Base-by-base conservation (phyloP, 2,329 filamentous ascomycete species). In the Penicillium janthinellum region DNA sequence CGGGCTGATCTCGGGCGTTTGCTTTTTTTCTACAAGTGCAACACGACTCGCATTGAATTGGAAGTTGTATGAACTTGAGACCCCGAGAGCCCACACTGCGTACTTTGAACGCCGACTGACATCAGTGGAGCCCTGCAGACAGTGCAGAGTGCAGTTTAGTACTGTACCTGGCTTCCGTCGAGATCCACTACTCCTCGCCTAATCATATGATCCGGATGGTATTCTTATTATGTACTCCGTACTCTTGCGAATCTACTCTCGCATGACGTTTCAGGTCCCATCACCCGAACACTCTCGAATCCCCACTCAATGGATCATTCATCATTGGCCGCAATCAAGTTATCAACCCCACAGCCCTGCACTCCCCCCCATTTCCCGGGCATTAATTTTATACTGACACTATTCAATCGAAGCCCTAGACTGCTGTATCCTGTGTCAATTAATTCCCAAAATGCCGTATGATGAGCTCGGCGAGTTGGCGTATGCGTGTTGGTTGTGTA, bases 271-370 rank as follows among this genome's bases (percentile, higher is more conserved):
- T 15, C 2, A 3, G 25, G 44, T 4, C 51, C 14, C 52, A 51
- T 39, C 35, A 11, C 50, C 22, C n/a, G 35, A 11, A 22, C 17
- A 31, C 47, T 17, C 51, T 12, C 14, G 6, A 3, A 17, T 28
- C 22, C 6, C 34, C 5, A 20, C 10, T n/a, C 1, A 17, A 55
- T 56, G 57, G 57, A 20, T 28, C 25, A 28, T 31, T 2, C 7
- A 31, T 31, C 31, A 31, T 31, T 31, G 31, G 31, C 8, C 39
- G 17, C 6, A 7, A 47, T 17, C 5, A 8, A 2, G 8, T 3
- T 31, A 31, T 10, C 11, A 8, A 47, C 55, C 47, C 51, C 57
- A 50, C 57, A 41, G 20, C 5, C 15, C 31, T 52, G 53, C 34
- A 59, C 47, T 52, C 22, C 31, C 15, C 44, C 38, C 54, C 12